Evolutionary conservation across 306 rosid species (phyloP).

Genomic region (Biancaea sappan): DNA sequence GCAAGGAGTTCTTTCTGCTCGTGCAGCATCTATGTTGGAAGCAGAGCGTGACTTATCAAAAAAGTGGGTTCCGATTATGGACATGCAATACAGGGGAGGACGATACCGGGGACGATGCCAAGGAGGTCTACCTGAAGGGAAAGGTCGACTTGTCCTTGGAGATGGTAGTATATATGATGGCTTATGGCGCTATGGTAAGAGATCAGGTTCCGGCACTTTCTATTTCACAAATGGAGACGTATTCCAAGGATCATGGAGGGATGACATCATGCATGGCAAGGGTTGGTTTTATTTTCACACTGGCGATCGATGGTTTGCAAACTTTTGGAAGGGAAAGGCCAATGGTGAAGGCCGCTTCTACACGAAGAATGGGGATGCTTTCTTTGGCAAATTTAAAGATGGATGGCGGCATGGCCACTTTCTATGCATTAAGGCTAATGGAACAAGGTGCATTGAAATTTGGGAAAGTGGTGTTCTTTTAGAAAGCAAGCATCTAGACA

Average conservation of each 20-base stretch:
- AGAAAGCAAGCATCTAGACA: constrained; percentile 52
- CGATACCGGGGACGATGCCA: constrained; percentile 85
- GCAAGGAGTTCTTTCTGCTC: constrained; percentile 74
- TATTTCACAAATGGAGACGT: constrained; percentile 90
- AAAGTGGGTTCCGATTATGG: constrained; percentile 86
- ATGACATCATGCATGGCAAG: constrained; percentile 96
- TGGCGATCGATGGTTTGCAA: constrained; percentile 92
- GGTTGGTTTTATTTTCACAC: constrained; percentile 96
- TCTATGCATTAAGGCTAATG: constrained; percentile 76
- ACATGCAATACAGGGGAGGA: constrained; percentile 92
- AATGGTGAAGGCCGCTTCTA: constrained; percentile 94
- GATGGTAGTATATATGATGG: constrained; percentile 97
- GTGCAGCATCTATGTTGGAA: constrained; percentile 98
- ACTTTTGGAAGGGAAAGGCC: constrained; percentile 99
- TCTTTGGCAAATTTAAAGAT: constrained; percentile 84
- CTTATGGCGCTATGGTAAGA: constrained; percentile 86
- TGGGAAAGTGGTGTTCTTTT: constrained; percentile 76
- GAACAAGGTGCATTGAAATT: constrained; percentile 67
- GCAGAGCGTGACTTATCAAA: constrained; percentile 88
- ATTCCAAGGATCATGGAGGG: constrained; percentile 98
- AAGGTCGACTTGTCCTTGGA: constrained; percentile 81
- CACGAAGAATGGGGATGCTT: constrained; percentile 79
- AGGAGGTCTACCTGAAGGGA: constrained; percentile 99
- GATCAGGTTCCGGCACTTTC: constrained; percentile 86
- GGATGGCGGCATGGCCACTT: constrained; percentile 94